Percentiles rank a stretch among this genome's conserved stretches.
Conservation (phyloP, 768 basidiomycete genomes). For the Mycena haematopus region DNA sequence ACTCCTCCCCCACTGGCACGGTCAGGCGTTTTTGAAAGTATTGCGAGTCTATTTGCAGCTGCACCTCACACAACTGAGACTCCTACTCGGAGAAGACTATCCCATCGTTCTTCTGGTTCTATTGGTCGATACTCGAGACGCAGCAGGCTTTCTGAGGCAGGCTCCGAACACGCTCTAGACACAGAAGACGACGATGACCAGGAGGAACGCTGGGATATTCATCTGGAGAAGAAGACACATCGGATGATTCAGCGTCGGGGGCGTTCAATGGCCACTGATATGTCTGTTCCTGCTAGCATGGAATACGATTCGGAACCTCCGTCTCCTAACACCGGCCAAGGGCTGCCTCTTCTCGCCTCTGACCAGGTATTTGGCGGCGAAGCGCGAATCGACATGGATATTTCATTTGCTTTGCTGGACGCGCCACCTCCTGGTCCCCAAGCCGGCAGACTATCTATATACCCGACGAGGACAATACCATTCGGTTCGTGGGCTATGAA, state of each 20-base stretch:
- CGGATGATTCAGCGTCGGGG: slow-evolving; percentile 46
- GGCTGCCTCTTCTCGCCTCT: slow-evolving; percentile 70
- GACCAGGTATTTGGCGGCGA: slow-evolving; percentile 88
- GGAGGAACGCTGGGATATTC: slow-evolving; percentile 88
- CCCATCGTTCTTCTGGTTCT: slow-evolving; percentile 61
- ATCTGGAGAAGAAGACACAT: slow-evolving; percentile 79
- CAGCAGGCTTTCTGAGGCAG: slow-evolving; percentile 61
- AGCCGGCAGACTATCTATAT: slow-evolving; percentile 88
- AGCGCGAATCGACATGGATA: slow-evolving; percentile 82
- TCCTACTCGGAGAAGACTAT: slow-evolving; percentile 52
- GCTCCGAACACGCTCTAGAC: slow-evolving; percentile 63
- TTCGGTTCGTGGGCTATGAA: slow-evolving; percentile 89
- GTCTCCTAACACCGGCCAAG: slow-evolving; percentile 57
- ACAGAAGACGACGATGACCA: slow-evolving; percentile 62
- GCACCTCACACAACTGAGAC: slow-evolving; percentile 45
- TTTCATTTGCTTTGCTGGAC: slow-evolving; percentile 61
- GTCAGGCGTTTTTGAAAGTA: slow-evolving; percentile 63
- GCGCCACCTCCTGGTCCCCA: slow-evolving; percentile 84
- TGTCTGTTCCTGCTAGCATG: slow-evolving; percentile 63
- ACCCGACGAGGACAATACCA: slow-evolving; percentile 86
- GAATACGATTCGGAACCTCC: slow-evolving; percentile 76
- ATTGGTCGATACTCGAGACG: slow-evolving; percentile 56
- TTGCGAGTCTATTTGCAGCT: slow-evolving; percentile 72
- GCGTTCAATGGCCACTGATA: slow-evolving; percentile 45
- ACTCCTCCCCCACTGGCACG: slow-evolving; percentile 40